These are phyloP conservation scores for Tricladium varicosporioides DNA, from an alignment of 2,329 filamentous ascomycete genomes.

Conservation along the genomic window DNA sequence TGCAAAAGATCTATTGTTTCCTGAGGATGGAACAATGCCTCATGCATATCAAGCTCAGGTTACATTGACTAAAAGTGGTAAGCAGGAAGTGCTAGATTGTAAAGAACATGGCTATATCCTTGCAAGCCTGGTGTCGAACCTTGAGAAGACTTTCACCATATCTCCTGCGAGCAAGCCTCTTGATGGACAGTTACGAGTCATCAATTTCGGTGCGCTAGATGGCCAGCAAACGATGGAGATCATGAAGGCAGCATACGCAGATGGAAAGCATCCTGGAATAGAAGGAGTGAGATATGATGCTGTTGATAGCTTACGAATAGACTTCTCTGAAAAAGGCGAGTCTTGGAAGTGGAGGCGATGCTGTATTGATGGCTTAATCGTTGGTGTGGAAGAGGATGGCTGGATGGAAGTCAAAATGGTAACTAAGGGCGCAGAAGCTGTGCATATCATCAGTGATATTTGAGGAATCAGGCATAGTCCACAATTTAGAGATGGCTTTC, in stretches of 20 bases:
- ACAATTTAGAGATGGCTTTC: no score
- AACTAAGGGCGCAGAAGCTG: slow-evolving; percentile 28
- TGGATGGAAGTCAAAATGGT: slow-evolving; percentile 65
- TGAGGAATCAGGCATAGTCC: neutral
- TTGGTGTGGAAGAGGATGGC: slow-evolving; percentile 68
- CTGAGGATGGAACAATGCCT: slow-evolving; percentile 44
- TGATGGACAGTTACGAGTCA: slow-evolving; percentile 67
- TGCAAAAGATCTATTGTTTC: slow-evolving; percentile 70
- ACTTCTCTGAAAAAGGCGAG: slow-evolving; percentile 68
- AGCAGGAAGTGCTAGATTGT: slow-evolving; percentile 35
- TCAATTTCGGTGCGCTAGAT: slow-evolving; percentile 70
- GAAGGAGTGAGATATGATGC: slow-evolving; percentile 68
- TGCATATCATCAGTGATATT: slow-evolving; percentile 28
- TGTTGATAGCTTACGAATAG: slow-evolving; percentile 65
- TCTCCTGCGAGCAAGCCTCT: slow-evolving; percentile 70
- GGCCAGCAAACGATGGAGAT: slow-evolving; percentile 71
- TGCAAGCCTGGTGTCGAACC: slow-evolving; percentile 71
- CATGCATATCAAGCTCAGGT: slow-evolving; percentile 57
- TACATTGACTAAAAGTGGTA: slow-evolving; percentile 32
- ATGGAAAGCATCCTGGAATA: slow-evolving; percentile 54
- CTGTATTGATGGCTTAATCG: slow-evolving; percentile 89
- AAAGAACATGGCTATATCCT: slow-evolving; percentile 73
- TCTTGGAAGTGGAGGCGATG: slow-evolving; percentile 71
- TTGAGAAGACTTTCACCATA: slow-evolving; percentile 80
- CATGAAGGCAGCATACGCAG: slow-evolving; percentile 65